Percentiles rank a stretch among this genome's conserved stretches.
Conservation (phyloP, 345 rosid genomes). For the Aquilaria yunnanensis region DNA sequence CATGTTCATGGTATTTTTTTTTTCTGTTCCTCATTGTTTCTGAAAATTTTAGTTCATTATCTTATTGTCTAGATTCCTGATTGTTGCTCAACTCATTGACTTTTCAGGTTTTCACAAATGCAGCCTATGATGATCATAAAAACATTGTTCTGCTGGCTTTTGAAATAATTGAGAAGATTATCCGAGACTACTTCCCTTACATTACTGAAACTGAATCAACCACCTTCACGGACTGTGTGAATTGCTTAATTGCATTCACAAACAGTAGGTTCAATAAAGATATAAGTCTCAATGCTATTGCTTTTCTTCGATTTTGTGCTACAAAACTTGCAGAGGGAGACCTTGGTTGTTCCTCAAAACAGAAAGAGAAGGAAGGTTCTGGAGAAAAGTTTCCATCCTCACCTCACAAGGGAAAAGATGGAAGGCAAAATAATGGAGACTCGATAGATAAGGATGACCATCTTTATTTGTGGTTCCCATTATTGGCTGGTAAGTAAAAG, state of each 20-base stretch:
- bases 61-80: not conserved
- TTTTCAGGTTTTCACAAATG: constrained; percentile 92
- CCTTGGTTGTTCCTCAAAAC: constrained; percentile 57
- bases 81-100: constrained; percentile 6
- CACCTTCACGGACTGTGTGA: constrained; percentile 97
- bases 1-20: constrained; percentile 91
- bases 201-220: constrained; percentile 99
- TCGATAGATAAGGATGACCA: constrained; percentile 61
- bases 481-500: constrained; percentile 75
- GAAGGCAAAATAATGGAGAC: constrained; percentile 60
- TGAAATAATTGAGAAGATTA: constrained; percentile 95
- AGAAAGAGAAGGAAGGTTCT: constrained; percentile 55
- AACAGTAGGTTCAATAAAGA: constrained; percentile 93
- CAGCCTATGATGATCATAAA: constrained; percentile 98
- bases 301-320: constrained; percentile 92
- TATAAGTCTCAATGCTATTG: constrained; percentile 86
- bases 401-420: constrained; percentile 41
- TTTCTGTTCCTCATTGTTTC: not conserved
- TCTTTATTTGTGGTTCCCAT: constrained; percentile 93
- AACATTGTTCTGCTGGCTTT: constrained; percentile 90
- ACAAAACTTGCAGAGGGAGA: constrained; percentile 95
- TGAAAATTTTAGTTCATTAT: constrained; percentile 4
- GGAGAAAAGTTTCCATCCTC: constrained; percentile 51
- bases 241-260: constrained; percentile 95
- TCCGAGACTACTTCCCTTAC: constrained; percentile 91